Base-by-base conservation (phyloP, 2,329 filamentous ascomycete species). In the Byssothecium circinans region DNA sequence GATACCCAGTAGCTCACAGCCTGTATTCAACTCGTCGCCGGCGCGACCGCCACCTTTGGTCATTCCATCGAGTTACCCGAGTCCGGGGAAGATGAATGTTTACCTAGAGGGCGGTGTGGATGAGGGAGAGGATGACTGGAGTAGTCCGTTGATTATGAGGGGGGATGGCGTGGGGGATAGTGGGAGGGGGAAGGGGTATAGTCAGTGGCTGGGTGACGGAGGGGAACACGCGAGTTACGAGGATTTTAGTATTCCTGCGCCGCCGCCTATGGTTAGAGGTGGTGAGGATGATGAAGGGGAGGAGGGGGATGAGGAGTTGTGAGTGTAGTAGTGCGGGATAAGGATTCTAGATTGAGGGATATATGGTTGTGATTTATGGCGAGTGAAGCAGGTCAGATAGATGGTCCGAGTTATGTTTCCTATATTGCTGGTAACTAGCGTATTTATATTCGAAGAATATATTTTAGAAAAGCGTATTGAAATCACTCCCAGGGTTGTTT, bases 41-140 rank as follows among this genome's bases (percentile, higher is more conserved):
- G 49, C 48, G 5, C 58, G 57, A 34, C 66, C 64, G 3, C 64
- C 65, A 6, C 54, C 64, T 3, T 45, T 69, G 5, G 54, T 68
- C 19, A 69, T 70, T 38, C 67, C 67, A 2, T 63, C 58, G 5
- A 69, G 66, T 48, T 67, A 67, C 34, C 65, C 65, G 0, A 70
- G 63, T 36, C 66, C 65, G 1, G 51, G 57, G 2, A 60, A 53
- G 30, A 40, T n/a, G 8, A n/a, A n/a, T n/a, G n/a, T n/a, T n/a
- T n/a, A n/a, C n/a, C n/a, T n/a, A n/a, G n/a, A n/a, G n/a, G n/a
- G n/a, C n/a, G 29, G 29, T 14, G 29, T 32, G 1, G 46, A 43
- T 3, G 43, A 33, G 51, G 36, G 19, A 7, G 19, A 22, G 41
- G 60, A 56, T 14, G 56, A 50, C 0, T 65, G 61, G 61, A 62